These are phyloP conservation scores for Cyclotella sp. DNA, from an alignment of 108 stramenopile species.

Conservation along the genomic window DNA sequence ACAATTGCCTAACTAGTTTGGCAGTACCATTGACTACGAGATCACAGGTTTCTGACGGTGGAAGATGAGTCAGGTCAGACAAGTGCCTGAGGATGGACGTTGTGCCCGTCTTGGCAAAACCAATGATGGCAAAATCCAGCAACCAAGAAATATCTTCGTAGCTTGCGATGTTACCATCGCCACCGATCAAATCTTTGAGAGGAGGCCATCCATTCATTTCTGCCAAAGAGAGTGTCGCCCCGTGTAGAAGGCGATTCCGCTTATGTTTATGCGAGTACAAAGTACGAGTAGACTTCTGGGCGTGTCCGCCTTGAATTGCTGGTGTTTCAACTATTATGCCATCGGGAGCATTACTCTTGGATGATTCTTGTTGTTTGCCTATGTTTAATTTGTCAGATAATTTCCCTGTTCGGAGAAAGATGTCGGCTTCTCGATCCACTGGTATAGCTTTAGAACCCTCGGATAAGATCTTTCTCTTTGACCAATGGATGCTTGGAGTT, in stretches of 20 bases:
- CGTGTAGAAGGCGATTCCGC: slow-evolving; percentile 13
- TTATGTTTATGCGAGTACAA: neutral
- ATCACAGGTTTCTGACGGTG: slow-evolving; percentile 14
- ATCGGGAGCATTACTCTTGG: too few relatives aligned
- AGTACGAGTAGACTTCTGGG: neutral
- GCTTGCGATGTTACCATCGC: slow-evolving; percentile 7
- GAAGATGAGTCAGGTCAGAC: slow-evolving; percentile 18
- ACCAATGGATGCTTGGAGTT: neutral
- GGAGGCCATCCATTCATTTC: slow-evolving; percentile 28
- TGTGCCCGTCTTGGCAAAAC: slow-evolving; percentile 32
- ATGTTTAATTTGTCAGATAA: neutral
- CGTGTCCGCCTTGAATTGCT: neutral
- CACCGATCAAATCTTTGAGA: slow-evolving; percentile 5
- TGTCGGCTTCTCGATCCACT: neutral
- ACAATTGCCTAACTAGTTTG: slow-evolving; percentile 5
- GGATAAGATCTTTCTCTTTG: neutral
- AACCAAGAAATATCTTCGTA: slow-evolving; percentile 18
- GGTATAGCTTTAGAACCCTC: neutral
- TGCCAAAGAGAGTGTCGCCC: neutral
- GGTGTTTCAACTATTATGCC: too few relatives aligned
- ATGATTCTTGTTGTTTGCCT: neutral
- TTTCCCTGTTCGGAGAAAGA: slow-evolving; percentile 3
- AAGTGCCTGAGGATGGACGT: slow-evolving; percentile 19
- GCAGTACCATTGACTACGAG: slow-evolving; percentile 10
- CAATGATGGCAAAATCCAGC: slow-evolving; percentile 35